Evolutionary conservation across 1,139 yeast genomes (phyloP), one percentile per base, ranked within the genome.

Genomic region (Taphrina confusa): DNA sequence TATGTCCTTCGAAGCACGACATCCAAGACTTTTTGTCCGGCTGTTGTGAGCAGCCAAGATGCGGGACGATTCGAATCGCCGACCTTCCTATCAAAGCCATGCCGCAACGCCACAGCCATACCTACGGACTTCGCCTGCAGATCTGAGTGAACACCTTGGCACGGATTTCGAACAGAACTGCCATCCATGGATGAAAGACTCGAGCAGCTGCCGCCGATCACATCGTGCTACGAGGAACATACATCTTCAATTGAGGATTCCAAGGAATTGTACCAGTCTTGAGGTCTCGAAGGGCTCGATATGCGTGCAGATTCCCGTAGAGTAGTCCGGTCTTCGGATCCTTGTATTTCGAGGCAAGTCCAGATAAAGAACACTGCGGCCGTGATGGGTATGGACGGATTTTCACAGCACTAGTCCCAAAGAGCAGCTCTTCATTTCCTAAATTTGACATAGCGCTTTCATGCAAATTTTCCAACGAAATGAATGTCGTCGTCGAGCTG

Each of bases 311-410:
- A 23, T 47, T 36, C 9, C 39, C 55, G 20, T 47, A 49, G 11
- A 25, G 22, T 9, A 61, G 16, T 4, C 62, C 63, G 6, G 63
- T 55, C 25, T 28, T 11, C 4, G 63, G 63, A n/a, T 61, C 63
- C 25, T 22, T 33, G 22, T 61, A 61, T 27, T 37, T 40, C 16
- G 63, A 57, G 12, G 34, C 33, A 1, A 36, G 57, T 4, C 63
- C 63, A 11, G 61, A 49, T 9, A 61, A 39, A 23, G 61, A 34
- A 50, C 63, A 61, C 36, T 57, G 23, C 16, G 11, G 5, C 16
- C 18, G 23, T 16, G 20, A 25, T 9, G 50, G 54, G 12, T 33
- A 28, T 4, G 12, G 47, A 12, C 22, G 25, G 34, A 22, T 20
- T 23, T 40, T 14, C 18, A 22, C n/a, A 28, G 25, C 18, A 20